Conservation (phyloP, 2,329 filamentous ascomycete genomes). For the Trichoderma sp. region DNA sequence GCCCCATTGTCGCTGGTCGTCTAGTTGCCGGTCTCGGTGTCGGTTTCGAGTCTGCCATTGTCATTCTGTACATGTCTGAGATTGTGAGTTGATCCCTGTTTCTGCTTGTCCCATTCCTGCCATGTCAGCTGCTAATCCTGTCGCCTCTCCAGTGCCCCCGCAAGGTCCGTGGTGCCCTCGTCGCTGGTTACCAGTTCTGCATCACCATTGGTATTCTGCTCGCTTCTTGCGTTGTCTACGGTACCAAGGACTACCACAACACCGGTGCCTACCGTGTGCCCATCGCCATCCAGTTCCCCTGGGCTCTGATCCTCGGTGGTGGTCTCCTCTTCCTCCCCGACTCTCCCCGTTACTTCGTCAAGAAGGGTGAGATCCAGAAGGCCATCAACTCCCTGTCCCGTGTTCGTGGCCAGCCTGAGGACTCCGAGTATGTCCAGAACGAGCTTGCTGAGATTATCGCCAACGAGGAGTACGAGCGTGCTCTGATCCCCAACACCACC, state of each 20-base stretch:
- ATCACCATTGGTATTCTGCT: slow-evolving; percentile 76
- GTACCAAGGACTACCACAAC: slow-evolving; percentile 58
- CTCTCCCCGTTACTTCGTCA: slow-evolving; percentile 82
- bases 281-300: slow-evolving; percentile 75
- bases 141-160: slow-evolving; percentile 45
- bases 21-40: slow-evolving; percentile 74
- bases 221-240: slow-evolving; percentile 72
- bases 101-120: not conserved
- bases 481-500: slow-evolving; percentile 60
- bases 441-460: slow-evolving; percentile 84
- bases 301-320: slow-evolving; percentile 69
- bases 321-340: slow-evolving; percentile 78
- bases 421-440: slow-evolving; percentile 71
- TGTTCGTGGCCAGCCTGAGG: slow-evolving; percentile 69
- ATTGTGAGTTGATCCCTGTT: slow-evolving; percentile 48
- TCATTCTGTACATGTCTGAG: slow-evolving; percentile 86
- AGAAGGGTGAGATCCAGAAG: slow-evolving; percentile 64
- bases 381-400: slow-evolving; percentile 61
- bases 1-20: slow-evolving; percentile 68
- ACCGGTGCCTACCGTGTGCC: slow-evolving; percentile 75
- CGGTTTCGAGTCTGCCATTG: slow-evolving; percentile 75
- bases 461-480: slow-evolving; percentile 82
- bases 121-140: not conserved
- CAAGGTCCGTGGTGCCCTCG: slow-evolving; percentile 73
- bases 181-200: slow-evolving; percentile 81